Conservation (phyloP, 208 protist genomes). For the Trypanosoma vivax region DNA sequence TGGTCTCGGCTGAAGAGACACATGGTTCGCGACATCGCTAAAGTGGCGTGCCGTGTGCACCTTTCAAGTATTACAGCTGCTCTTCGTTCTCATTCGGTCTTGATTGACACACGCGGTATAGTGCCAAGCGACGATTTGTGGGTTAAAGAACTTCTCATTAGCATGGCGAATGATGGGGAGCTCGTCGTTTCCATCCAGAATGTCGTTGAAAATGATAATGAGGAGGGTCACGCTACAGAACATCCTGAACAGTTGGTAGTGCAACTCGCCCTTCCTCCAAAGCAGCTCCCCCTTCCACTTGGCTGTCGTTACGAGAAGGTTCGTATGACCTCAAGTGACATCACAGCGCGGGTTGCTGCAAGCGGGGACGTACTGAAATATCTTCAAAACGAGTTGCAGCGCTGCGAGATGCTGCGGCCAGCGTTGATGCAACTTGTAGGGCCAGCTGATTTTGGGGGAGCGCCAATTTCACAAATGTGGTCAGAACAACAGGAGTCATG, state of each 20-base stretch:
- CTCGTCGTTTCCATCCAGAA: constrained; percentile 8
- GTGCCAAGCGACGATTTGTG: neutral
- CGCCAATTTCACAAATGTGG: too few species aligned
- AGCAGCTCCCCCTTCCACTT: constrained; percentile 5
- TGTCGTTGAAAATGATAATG: neutral
- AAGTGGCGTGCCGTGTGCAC: constrained; percentile 24
- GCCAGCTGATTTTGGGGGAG: neutral
- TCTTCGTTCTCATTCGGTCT: too few species aligned
- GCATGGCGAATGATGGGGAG: constrained; percentile 32
- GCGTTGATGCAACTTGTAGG: constrained; percentile 6
- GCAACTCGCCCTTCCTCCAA: constrained; percentile 5
- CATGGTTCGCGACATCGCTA: constrained; percentile 32
- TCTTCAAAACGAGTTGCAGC: constrained; percentile 5
- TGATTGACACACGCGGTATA: too few species aligned
- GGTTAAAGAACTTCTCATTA: constrained; percentile 22
- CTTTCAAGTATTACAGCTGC: constrained; percentile 19
- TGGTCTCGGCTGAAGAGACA: constrained; percentile 21
- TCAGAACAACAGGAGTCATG: too few species aligned
- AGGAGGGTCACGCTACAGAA: neutral
- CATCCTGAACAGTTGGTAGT: neutral
- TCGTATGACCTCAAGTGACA: neutral
- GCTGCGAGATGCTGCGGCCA: constrained; percentile 3
- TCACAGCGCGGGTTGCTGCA: neutral
- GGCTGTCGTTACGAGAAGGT: neutral
- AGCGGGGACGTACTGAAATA: constrained; percentile 2